A percentile compares a stretch with the other conserved stretches of the same genome.
phyloP scores from a whole-genome alignment of 345 rosid species.

The Gossypium thurberi region DNA sequence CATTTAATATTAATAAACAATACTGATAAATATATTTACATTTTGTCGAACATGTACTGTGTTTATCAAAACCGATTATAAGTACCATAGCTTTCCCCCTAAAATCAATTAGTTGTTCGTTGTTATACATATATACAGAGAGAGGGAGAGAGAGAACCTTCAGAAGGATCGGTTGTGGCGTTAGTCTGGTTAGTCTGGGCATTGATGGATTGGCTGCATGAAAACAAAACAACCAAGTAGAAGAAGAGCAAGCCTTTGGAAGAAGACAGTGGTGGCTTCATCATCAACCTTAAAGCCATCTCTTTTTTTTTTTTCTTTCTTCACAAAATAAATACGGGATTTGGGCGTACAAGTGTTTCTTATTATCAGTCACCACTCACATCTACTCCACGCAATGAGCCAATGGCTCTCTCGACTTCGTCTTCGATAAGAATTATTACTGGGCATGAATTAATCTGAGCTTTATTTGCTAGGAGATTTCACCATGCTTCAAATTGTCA shows the following conservation, averaged over 20 bases:
- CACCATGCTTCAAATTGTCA: not conserved
- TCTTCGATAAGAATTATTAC: no score
- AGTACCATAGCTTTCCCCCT: not conserved
- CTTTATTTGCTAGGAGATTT: not conserved
- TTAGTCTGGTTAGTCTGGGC: not conserved
- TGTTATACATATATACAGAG: not conserved
- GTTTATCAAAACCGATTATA: not conserved
- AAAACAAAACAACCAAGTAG: not conserved
- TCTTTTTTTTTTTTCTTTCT: not conserved
- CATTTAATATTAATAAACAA: not conserved
- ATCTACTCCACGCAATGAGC: not conserved
- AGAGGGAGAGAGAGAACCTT: not conserved
- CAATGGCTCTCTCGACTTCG: not conserved
- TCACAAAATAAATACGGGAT: not conserved
- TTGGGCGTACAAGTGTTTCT: not conserved
- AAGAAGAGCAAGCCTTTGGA: not conserved
- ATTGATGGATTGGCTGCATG: not conserved
- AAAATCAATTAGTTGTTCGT: not conserved
- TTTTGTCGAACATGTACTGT: not conserved
- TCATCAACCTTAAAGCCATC: not conserved
- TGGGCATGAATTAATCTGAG: no score
- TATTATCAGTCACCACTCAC: not conserved
- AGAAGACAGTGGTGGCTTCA: not conserved
- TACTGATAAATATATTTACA: not conserved
- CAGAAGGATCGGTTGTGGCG: constrained; percentile 1